Conservation (phyloP, 352 stramenopile species). For the Globisporangium rhizosaccharum region DNA sequence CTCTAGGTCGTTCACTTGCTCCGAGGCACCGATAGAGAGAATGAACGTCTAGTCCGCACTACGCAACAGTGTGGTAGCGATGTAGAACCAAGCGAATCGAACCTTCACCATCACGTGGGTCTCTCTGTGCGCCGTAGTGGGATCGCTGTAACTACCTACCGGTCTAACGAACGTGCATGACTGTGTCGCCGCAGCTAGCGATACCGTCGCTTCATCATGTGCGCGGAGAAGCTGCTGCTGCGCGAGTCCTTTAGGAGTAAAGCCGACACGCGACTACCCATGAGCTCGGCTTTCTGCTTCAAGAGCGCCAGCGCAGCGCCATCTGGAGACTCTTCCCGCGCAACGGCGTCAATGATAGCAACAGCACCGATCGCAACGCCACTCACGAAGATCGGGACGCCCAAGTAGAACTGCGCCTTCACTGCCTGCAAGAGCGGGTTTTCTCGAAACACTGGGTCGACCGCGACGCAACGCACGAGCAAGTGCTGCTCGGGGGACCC, state of each 20-base stretch:
- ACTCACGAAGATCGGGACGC: constrained; percentile 8
- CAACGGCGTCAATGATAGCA: constrained; percentile 14
- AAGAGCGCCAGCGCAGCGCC: neutral
- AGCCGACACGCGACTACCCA: constrained; percentile 8
- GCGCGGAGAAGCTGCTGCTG: neutral
- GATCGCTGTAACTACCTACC: too few species aligned
- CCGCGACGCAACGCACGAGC: constrained; percentile 4
- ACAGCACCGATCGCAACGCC: constrained; percentile 18
- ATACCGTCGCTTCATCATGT: constrained; percentile 6
- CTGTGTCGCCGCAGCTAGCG: neutral
- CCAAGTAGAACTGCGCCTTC: constrained; percentile 22
- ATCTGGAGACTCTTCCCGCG: constrained; percentile 2
- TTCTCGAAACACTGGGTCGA: constrained; percentile 12
- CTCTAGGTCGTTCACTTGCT: constrained; percentile 18
- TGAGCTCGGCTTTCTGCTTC: constrained; percentile 4
- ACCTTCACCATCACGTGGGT: too few species aligned
- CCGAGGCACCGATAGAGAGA: neutral
- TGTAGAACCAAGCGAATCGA: too few species aligned
- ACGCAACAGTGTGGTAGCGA: neutral
- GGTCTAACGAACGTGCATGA: too few species aligned
- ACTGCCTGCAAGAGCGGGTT: constrained; percentile 20
- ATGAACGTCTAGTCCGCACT: neutral
- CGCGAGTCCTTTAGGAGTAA: neutral
- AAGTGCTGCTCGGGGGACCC: constrained; percentile 12
- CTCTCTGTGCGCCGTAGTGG: too few species aligned